Base-by-base conservation (phyloP, 352 stramenopile species). In the Globisporangium abappressorium region DNA sequence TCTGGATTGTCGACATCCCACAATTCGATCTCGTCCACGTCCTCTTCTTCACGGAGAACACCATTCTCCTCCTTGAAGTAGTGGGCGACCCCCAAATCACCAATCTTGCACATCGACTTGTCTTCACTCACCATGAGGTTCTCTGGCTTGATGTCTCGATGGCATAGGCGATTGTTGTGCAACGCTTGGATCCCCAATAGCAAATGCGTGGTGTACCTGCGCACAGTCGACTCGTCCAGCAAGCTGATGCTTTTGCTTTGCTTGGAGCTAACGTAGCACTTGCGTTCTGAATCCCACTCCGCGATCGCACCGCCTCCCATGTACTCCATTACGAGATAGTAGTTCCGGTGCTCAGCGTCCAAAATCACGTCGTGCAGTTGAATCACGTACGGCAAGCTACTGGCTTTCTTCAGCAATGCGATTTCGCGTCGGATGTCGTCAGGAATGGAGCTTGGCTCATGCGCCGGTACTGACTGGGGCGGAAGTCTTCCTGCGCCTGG, bases 101-200 rank as follows among this genome's bases (percentile, higher is more conserved):
- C 86, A 38, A 95, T 74, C 51, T 92, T 97, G 71, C 88, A 92
- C 62, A 82, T 70, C 1, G 74, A 80, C 11, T 75, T 70, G 26
- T 82, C 66, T 18, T 91, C 80, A 57, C 84, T 73, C 1, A 82
- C 79, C 77, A 94, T 87, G 53, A 94, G 71, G 49, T 94, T 94
- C 59, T 92, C 85, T 2, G 85, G 85, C 61, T 97, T 97, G 69
- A 97, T 94, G 64, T 97, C 89, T 22, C 89, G 86, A 60, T 97
- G 89, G 15, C 85, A 89, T 3, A 95, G 64, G 3, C 87, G 78
- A 57, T 92, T 89, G 22, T 78, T 67, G 61, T 97, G 89, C 2
- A 95, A 69, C 8, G 87, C 87, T 51, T 93, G 81, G 28, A 95
- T 75, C 6, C 86, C 89, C 2, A 93, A 62, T 33, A 90, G 72